A percentile compares a stretch with the other conserved stretches of the same genome.
phyloP scores from a whole-genome alignment of 192 early-diverging fungal species.

The Gaertneriomyces sp. region DNA sequence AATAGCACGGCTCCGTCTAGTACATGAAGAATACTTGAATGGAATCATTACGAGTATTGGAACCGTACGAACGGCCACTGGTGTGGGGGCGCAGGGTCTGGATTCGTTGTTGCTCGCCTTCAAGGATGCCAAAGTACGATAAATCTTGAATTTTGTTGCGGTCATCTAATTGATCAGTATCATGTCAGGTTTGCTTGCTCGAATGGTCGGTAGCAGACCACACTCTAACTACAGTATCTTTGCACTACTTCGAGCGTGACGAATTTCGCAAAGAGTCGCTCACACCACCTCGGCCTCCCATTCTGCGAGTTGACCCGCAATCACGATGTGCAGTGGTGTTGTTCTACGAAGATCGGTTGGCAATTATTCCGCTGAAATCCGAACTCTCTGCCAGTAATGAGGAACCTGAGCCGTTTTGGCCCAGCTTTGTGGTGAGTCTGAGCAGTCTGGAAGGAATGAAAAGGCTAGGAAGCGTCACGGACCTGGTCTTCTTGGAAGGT shows the following conservation, averaged over 20 bases:
- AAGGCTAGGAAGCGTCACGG: conserved; percentile 72
- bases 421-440: conserved; percentile 39
- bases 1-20: conserved; percentile 60
- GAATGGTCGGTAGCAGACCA: conserved; percentile 75
- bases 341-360: conserved; percentile 86
- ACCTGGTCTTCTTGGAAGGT: conserved; percentile 86
- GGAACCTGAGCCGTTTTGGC: conserved; percentile 31
- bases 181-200: conserved; percentile 70
- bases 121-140: conserved; percentile 75
- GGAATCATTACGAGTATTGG: conserved; percentile 71
- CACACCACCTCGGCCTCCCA: conserved; percentile 11
- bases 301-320: conserved; percentile 70
- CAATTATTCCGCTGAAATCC: conserved; percentile 82
- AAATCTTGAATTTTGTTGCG: background rate
- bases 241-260: conserved; percentile 96
- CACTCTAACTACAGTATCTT: conserved; percentile 82
- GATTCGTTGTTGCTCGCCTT: conserved; percentile 77
- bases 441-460: conserved; percentile 34
- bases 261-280: conserved; percentile 75
- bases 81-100: conserved; percentile 56
- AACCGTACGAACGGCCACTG: conserved; percentile 61
- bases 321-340: conserved; percentile 82
- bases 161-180: background rate
- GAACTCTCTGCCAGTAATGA: conserved; percentile 21
- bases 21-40: conserved; percentile 60